phyloP scores from a whole-genome alignment of 495 filamentous ascomycete species.

The Aspergillus homomorphus region DNA sequence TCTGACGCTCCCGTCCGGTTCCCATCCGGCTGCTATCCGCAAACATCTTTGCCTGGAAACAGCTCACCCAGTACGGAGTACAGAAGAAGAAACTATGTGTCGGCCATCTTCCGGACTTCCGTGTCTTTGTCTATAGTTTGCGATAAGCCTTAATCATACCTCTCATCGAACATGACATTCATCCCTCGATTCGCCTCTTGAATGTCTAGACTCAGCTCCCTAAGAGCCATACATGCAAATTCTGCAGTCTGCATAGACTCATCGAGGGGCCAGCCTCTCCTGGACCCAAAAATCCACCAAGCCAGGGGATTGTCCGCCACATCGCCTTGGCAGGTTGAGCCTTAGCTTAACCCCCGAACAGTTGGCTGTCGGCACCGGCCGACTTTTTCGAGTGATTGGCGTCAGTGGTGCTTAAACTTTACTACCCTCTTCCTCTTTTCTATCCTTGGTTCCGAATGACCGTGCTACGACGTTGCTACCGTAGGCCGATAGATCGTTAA shows the following conservation, averaged over 20 bases:
- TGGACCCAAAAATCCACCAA: not conserved
- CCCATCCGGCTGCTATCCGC: not conserved
- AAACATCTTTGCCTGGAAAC: not conserved
- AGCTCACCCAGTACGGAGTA: too few species aligned
- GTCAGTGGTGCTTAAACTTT: not conserved
- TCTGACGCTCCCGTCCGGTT: not conserved
- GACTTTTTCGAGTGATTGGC: not conserved
- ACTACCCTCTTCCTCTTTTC: not conserved
- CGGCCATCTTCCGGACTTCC: not conserved
- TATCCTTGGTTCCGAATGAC: not conserved
- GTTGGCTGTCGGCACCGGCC: slow-evolving; percentile 6
- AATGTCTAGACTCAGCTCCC: not conserved
- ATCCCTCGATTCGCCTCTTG: slow-evolving; percentile 13
- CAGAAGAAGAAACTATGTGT: not conserved
- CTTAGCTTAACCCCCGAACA: not conserved
- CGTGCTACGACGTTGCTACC: not conserved
- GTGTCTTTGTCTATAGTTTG: not conserved
- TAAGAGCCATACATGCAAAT: not conserved
- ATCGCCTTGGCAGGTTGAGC: not conserved
- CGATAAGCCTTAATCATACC: not conserved
- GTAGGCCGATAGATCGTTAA: not conserved
- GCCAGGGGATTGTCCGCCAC: slow-evolving; percentile 5
- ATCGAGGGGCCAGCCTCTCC: not conserved
- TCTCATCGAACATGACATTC: slow-evolving; percentile 14
- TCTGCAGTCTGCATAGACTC: not conserved